Evolutionary conservation across 805 yeast species (phyloP).

Genomic region (Pichia membranifaciens): DNA sequence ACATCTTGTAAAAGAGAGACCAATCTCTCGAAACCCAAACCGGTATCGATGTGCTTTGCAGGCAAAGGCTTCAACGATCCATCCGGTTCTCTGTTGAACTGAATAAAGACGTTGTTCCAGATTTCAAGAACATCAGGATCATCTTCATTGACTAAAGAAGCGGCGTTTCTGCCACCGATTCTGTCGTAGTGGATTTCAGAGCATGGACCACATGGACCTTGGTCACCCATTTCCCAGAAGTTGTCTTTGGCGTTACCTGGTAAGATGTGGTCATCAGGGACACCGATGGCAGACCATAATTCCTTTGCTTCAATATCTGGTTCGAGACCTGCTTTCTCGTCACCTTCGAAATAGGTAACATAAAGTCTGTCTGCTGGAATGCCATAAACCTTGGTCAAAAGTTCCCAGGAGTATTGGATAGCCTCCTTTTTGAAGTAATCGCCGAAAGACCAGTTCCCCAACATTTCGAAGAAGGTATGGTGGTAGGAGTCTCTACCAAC

Average conservation of each 20-base stretch:
- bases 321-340: conserved; percentile 68
- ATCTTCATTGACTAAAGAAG: conserved; percentile 85
- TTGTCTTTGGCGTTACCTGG: conserved; percentile 90
- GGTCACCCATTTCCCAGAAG: conserved; percentile 99
- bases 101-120: conserved; percentile 97
- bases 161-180: conserved; percentile 96
- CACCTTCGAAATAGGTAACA: conserved; percentile 97
- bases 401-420: conserved; percentile 81
- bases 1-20: conserved; percentile 92
- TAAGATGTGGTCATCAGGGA: conserved; percentile 83
- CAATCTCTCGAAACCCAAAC: conserved; percentile 97
- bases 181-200: conserved; percentile 97
- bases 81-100: conserved; percentile 90
- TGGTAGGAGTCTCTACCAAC: conserved; percentile 98
- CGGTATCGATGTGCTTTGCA: conserved; percentile 94
- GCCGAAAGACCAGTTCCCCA: conserved; percentile 99
- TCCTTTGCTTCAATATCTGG: conserved; percentile 93
- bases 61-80: conserved; percentile 77
- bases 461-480: conserved; percentile 98
- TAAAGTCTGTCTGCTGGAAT: conserved; percentile 74
- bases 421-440: conserved; percentile 97
- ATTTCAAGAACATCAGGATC: conserved; percentile 97
- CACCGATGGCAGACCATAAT: conserved; percentile 83
- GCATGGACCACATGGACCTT: conserved; percentile 99
- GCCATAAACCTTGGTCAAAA: conserved; percentile 80